These are phyloP conservation scores for Solanum hybrid DNA, from an alignment of 305 asterid genomes.

Conservation along the genomic window DNA sequence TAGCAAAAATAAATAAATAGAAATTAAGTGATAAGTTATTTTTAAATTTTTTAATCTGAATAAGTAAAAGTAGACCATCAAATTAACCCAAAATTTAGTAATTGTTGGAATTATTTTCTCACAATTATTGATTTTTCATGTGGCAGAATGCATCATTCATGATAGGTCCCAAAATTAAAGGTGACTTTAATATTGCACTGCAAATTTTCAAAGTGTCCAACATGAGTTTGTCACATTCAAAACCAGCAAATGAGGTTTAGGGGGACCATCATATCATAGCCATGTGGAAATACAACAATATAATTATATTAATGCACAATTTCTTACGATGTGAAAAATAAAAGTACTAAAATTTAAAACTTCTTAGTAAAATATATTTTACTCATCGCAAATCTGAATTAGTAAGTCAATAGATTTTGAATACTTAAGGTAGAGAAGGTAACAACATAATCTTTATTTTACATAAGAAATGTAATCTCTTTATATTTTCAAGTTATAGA, in stretches of 20 bases:
- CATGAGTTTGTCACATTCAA: conserved; percentile 9
- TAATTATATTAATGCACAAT: not conserved
- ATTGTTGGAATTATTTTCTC: not conserved
- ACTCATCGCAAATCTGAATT: not conserved
- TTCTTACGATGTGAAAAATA: not conserved
- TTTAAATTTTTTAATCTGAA: not conserved
- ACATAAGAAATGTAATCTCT: not conserved
- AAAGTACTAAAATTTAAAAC: not conserved
- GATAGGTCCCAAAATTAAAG: conserved; percentile 6
- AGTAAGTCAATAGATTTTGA: not conserved
- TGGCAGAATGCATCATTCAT: conserved; percentile 7
- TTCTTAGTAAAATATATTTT: not conserved
- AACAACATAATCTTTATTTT: not conserved
- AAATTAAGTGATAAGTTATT: not conserved
- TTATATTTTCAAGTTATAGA: not conserved
- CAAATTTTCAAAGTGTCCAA: not conserved
- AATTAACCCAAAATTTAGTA: not conserved
- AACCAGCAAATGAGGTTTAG: conserved; percentile 5
- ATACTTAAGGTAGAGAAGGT: not conserved
- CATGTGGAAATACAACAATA: not conserved
- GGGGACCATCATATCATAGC: conserved; percentile 1
- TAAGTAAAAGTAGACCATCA: not conserved
- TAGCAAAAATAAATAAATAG: not conserved
- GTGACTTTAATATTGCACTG: not conserved
- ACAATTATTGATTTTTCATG: not conserved